Percentiles rank a stretch among this genome's conserved stretches.
Evolutionary conservation across 1,284 basidiomycete species (phyloP).

Genomic region (Naganishia sp.): DNA sequence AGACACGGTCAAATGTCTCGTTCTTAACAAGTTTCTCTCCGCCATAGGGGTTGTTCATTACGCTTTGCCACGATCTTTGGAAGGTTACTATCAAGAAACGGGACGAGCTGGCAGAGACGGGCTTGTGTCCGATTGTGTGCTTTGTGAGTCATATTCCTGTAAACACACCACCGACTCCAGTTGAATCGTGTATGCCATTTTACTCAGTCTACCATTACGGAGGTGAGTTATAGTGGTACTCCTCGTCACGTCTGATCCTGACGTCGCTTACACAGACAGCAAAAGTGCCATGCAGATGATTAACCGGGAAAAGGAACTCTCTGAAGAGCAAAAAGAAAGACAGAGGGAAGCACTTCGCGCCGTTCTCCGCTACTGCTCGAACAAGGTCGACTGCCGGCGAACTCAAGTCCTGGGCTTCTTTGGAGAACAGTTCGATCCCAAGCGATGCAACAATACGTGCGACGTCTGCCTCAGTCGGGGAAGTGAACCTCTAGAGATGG

Average conservation of each 20-base stretch:
- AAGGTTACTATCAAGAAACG: constrained; percentile 81
- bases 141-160: constrained; percentile 52
- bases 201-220: constrained; percentile 60
- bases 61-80: constrained; percentile 67
- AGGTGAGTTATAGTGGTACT: constrained; percentile 35
- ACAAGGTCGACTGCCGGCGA: constrained; percentile 83
- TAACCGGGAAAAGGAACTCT: constrained; percentile 57
- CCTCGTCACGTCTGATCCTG: background rate
- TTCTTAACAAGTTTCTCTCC: constrained; percentile 1
- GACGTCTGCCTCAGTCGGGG: constrained; percentile 50
- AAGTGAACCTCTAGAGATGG: constrained; percentile 37
- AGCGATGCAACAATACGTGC: constrained; percentile 49
- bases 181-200: background rate
- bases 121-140: constrained; percentile 63
- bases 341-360: constrained; percentile 61
- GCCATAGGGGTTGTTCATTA: constrained; percentile 73
- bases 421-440: constrained; percentile 51
- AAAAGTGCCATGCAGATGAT: constrained; percentile 61
- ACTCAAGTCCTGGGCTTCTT: constrained; percentile 68
- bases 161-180: background rate
- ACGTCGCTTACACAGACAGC: constrained; percentile 55
- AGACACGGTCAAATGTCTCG: constrained; percentile 18
- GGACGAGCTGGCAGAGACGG: constrained; percentile 82
- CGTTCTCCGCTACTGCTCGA: constrained; percentile 75
- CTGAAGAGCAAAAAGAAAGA: constrained; percentile 61